Evolutionary conservation across 208 protist genomes (phyloP).

Genomic region (Naegleria fowleri): DNA sequence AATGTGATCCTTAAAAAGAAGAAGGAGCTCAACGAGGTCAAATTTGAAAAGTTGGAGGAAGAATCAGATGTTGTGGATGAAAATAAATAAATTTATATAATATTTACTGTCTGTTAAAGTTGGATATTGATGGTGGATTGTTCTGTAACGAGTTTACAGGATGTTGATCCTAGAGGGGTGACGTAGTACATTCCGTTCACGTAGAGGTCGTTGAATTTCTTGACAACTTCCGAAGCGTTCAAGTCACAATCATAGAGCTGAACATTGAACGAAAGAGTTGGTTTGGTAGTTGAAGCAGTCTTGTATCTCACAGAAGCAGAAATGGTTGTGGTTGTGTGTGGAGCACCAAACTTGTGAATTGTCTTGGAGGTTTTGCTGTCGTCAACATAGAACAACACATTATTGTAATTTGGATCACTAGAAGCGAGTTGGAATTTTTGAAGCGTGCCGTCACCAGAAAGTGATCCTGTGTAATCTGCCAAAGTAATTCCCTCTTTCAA

Average conservation of each 20-base stretch:
- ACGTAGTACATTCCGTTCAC: neutral
- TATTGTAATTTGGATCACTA: neutral
- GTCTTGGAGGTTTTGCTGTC: neutral
- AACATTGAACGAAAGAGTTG: neutral
- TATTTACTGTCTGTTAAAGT: neutral
- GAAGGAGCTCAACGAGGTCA: neutral
- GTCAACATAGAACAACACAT: neutral
- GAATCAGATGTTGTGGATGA: neutral
- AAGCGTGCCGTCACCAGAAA: neutral
- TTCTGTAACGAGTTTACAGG: neutral
- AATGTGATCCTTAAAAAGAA: neutral
- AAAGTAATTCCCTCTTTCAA: neutral
- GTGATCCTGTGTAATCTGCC: neutral
- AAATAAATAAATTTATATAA: neutral
- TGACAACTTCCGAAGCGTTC: neutral
- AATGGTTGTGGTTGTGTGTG: neutral
- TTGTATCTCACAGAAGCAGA: neutral
- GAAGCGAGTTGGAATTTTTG: neutral
- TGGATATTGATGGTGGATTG: neutral
- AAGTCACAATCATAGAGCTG: neutral
- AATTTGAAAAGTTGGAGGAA: neutral
- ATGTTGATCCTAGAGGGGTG: neutral
- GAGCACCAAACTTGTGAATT: neutral
- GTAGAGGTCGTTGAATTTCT: neutral
- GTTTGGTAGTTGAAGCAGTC: neutral